Base-by-base conservation (phyloP, 2,329 filamentous ascomycete genomes). In the Cytospora schulzeri region DNA sequence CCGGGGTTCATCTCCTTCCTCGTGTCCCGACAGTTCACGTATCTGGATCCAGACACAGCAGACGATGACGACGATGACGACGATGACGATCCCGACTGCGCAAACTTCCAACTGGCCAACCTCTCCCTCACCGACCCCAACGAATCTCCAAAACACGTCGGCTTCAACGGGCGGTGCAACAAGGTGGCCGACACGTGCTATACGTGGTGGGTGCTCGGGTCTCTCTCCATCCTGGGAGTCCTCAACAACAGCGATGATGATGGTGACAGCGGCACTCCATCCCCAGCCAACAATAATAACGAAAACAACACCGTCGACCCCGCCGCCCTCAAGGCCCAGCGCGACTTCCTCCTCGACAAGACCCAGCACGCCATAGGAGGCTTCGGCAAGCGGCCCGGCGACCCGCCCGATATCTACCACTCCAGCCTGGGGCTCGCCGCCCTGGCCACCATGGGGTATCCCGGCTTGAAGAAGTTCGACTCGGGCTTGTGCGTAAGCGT, bases 141-240 rank as follows among this genome's bases (percentile, higher is more conserved):
- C 11, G 29, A 52, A 1, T 15, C 50, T 5, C 17, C 62, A 2
- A 65, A 70, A 22, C 76, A 79, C 12, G 84, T 92, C 1, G 95
- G 93, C 12, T 93, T 96, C 78, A 97, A 96, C 72, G 95, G 95
- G 29, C 88, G 95, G 57, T 88, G 87, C 74, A 97, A 97, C 79
- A 99, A 99, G 76, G 84, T 89, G 56, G 91, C 91, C 12, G 95
- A 99, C 77, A 98, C 95, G 0, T 99, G 95, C 78, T 99, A 99
- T 76, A 90, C 88, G 26, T 99, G 94, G 82, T 99, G 95, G 95
- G 92, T 91, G 0, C 83, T 84, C 4, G 92, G 87, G 2, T 87
- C 92, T 1, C 73, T 86, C 1, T 70, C 73, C 60, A 80, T 83
- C 48, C 63, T 74, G 5, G 68, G 65, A 2, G n/a, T 50, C 3